Percentiles rank a stretch among this genome's conserved stretches.
Evolutionary conservation across 73 alveolate genomes (phyloP).

Genomic region (Effrenium voratum): DNA sequence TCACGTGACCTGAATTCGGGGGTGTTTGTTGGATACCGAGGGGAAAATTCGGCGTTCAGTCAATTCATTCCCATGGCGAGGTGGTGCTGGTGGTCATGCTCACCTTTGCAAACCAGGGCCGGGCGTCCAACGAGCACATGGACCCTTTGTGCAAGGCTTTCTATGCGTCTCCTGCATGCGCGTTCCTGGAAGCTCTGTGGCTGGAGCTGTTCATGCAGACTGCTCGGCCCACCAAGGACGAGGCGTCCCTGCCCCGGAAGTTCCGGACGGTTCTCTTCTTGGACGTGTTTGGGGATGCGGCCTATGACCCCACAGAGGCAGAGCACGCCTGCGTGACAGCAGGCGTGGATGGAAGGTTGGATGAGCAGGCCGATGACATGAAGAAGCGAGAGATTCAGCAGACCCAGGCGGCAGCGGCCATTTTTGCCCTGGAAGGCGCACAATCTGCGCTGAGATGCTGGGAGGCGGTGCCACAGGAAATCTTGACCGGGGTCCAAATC

Average conservation of each 20-base stretch:
- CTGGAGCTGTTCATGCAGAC: slow-evolving; percentile 84
- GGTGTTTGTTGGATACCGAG: not conserved
- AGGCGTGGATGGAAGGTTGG: slow-evolving; percentile 74
- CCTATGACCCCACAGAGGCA: slow-evolving; percentile 76
- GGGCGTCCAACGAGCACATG: slow-evolving; percentile 24
- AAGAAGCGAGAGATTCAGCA: slow-evolving; percentile 53
- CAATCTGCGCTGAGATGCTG: slow-evolving; percentile 78
- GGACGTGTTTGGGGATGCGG: slow-evolving; percentile 90
- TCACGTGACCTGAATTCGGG: not conserved
- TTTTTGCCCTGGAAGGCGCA: slow-evolving; percentile 43
- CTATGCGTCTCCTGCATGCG: slow-evolving; percentile 79
- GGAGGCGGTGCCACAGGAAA: slow-evolving; percentile 80
- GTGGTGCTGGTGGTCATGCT: slow-evolving; percentile 28
- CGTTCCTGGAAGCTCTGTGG: slow-evolving; percentile 67
- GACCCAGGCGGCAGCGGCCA: slow-evolving; percentile 39
- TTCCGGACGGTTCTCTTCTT: slow-evolving; percentile 75
- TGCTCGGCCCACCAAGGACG: slow-evolving; percentile 72
- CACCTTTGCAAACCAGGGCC: slow-evolving; percentile 40
- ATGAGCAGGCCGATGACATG: slow-evolving; percentile 42
- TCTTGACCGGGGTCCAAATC: slow-evolving; percentile 33
- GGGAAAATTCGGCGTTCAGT: not conserved
- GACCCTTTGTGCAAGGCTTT: slow-evolving; percentile 7
- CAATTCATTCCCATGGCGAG: not conserved
- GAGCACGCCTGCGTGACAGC: slow-evolving; percentile 68
- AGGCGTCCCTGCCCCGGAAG: slow-evolving; percentile 70